Evolutionary conservation across 805 yeast species (phyloP), one percentile per base, ranked within the genome.

Genomic region (Cyberlindnera americana): DNA sequence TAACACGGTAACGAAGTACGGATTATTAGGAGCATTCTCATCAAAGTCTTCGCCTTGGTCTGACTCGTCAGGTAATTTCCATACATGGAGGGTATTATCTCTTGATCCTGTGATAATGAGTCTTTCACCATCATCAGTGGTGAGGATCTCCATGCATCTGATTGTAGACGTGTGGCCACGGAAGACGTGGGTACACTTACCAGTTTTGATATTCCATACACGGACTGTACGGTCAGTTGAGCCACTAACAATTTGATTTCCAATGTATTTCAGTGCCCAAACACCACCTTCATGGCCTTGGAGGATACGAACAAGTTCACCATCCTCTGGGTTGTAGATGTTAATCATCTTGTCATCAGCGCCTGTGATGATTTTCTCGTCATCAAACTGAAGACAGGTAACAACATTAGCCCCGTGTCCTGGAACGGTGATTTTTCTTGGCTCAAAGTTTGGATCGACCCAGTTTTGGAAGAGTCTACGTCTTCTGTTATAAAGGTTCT

Each of bases 281-380:
- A 93, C 99, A 28, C 99, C 99, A 32, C 99, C 99, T 39, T 84
- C 95, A 57, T 93, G 99, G 7, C 96, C 97, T 30, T 72, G 69
- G 31, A 93, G 69, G 6, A 79, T 78, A 29, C 73, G 67, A 8
- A 80, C 54, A 37, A 82, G 67, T 29, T 66, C 65, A 5, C 97
- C 97, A 1, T 84, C 77, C 22, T 70, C 66, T 1, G 96, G 79
- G 48, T 83, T 82, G 61, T 86, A 88, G 8, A 93, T 80, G 47
- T 86, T 81, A 46, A 93, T 86, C 57, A 78, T 75, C 46, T 77
- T 77, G 49, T 88, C 96, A 53, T 90, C 97, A 2, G 95, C 89
- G 22, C 96, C 96, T 2, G 96, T 89, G 42, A 91, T 84, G 38
- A 93, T 83, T 55, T 81, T 82, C 48, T 89, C 90, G 35, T 84